phyloP scores from a whole-genome alignment of 139 green algal species.

The Haematococcus lacustris region DNA sequence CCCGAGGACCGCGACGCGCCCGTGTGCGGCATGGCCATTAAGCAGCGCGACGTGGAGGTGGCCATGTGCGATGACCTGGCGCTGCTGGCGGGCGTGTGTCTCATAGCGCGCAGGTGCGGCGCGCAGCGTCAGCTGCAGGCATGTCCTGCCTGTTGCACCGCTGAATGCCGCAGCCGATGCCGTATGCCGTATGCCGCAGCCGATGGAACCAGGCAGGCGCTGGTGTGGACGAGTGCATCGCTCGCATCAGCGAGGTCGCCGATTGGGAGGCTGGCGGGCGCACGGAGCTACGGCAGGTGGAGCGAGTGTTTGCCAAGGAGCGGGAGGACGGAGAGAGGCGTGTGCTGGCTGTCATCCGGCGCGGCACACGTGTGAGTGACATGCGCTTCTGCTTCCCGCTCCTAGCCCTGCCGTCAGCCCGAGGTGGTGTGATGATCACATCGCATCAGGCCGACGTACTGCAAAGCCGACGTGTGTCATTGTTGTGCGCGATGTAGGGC shows the following conservation, averaged over 20 bases:
- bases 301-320: constrained; percentile 62
- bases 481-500: no score
- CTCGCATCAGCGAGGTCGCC: constrained; percentile 22
- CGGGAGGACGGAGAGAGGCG: constrained; percentile 42
- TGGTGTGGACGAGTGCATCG: constrained; percentile 18
- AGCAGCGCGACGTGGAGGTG: constrained; percentile 35
- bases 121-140: background rate
- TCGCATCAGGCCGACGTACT: no score
- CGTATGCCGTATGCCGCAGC: no score
- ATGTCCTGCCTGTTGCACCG: background rate
- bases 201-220: constrained; percentile 39
- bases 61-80: constrained; percentile 57
- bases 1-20: constrained; percentile 43
- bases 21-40: constrained; percentile 10
- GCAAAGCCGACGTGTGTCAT: no score
- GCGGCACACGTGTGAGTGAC: constrained; percentile 1
- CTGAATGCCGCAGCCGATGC: constrained; percentile 23
- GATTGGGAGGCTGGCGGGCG: constrained; percentile 65
- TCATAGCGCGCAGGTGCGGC: constrained; percentile 36
- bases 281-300: constrained; percentile 37
- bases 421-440: no score
- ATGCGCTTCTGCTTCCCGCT: no score
- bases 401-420: no score
- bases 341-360: constrained; percentile 46
- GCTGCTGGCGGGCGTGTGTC: constrained; percentile 36